Conservation (phyloP, 805 yeast genomes). For the Yamadazyma sp. region DNA sequence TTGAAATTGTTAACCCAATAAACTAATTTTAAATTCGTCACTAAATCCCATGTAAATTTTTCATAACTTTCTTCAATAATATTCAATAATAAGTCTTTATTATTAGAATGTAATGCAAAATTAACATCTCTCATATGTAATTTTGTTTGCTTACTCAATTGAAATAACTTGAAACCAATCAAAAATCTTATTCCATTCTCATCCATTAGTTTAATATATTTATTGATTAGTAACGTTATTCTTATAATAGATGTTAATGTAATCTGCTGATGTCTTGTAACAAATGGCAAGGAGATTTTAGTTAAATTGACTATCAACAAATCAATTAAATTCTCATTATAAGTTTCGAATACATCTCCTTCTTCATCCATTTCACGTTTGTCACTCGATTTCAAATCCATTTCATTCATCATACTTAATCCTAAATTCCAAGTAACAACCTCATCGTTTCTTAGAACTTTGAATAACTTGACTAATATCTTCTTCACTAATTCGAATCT, state of each 20-base stretch:
- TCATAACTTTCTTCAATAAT: constrained; percentile 43
- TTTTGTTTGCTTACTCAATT: constrained; percentile 46
- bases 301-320: constrained; percentile 58
- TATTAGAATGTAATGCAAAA: constrained; percentile 85
- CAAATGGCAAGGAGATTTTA: constrained; percentile 65
- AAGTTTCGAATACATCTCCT: constrained; percentile 23
- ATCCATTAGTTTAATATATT: constrained; percentile 46
- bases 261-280: constrained; percentile 89
- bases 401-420: constrained; percentile 17
- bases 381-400: not conserved
- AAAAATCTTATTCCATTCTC: constrained; percentile 68
- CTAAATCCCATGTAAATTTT: constrained; percentile 58
- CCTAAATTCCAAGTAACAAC: constrained; percentile 32
- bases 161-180: constrained; percentile 67
- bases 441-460: constrained; percentile 43
- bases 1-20: constrained; percentile 57
- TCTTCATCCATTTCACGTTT: constrained; percentile 4
- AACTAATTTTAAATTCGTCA: constrained; percentile 59
- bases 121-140: constrained; percentile 76
- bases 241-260: constrained; percentile 70
- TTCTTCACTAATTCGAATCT: constrained; percentile 53
- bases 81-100: constrained; percentile 63
- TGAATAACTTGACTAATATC: constrained; percentile 53
- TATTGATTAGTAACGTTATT: constrained; percentile 55
- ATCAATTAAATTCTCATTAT: constrained; percentile 42